Base-by-base conservation (phyloP, 2,329 filamentous ascomycete species). In the Juglanconis juglandina region DNA sequence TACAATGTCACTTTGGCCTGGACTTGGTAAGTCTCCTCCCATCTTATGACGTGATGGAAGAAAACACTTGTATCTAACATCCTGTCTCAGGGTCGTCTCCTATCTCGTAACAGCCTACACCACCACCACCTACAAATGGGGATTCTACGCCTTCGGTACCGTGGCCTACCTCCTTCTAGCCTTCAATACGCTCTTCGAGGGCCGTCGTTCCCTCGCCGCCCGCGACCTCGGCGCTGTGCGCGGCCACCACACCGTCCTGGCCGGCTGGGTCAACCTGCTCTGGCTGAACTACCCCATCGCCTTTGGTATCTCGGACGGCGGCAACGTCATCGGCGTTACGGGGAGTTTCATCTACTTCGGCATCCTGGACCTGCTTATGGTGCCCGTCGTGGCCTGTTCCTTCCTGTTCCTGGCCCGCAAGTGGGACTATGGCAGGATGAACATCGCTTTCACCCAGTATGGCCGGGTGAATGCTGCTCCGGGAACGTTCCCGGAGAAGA, bases 201-300 rank as follows among this genome's bases (percentile, higher is more conserved):
- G 77, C 60, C 69, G 68, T 7, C 68, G 70, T 42, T 69, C 72
- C 1, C 56, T 62, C 30, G 78, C 80, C 11, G 66, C 65, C 44
- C 76, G 76, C 49, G 60, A 62, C 17, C 67, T 82, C 53, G 77
- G 76, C 13, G 69, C 79, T 61, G 64, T 66, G 47, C 66, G 76
- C 49, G 76, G 13, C 6, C 61, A 84, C 72, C 78, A 84, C 70
- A 67, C 69, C 32, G 44, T 76, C 1, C 75, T 84, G 1, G 66
- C 79, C 1, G 76, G 74, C 65, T 83, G 78, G 75, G 63, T 75
- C 64, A 83, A 82, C 70, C 68, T 82, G 5, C 69, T 82, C 42
- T 83, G 81, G 81, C 71, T 83, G 46, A 69, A 82, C 32, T 85
- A 85, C 69, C 80, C 81, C 7, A 76, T 85, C 53, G 81, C 79